Evolutionary conservation across 2,329 filamentous ascomycete genomes (phyloP), one percentile per base, ranked within the genome.

Genomic region (Stemphylium lycopersici): DNA sequence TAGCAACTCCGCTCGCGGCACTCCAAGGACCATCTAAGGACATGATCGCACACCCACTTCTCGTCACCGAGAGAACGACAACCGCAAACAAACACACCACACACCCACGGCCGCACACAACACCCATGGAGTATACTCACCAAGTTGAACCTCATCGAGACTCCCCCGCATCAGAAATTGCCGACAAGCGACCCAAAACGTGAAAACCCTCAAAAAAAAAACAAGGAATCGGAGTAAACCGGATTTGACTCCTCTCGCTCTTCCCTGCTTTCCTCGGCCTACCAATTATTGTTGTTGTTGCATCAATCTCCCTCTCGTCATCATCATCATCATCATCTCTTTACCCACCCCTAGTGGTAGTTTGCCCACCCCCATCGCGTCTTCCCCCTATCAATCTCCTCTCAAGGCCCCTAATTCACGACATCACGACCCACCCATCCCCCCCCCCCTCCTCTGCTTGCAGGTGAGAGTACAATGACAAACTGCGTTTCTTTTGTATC

Each of bases 401-500:
- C 37, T 39, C 37, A 18, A 22, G 13, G 12, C 52, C 46, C 48
- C 50, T 60, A 50, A 42, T 55, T 55, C 52, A 52, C 58, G 46
- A 44, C 41, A 47, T 48, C 37, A 48, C 45, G 51, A 46, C 59
- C 59, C 56, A 57, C 16, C 31, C 8, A n/a, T 12, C 12, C 11
- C 22, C 16, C 10, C 10, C 10, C 32, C 51, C 59, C 61, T 62
- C 62, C 58, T 65, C 59, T 60, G 65, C 65, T 59, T 61, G 63
- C 63, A 40, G 59, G 66, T 67, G 22, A 39, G 68, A 71, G 68
- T 71, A 71, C 70, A 68, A 64, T 66, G 57, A 65, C 55, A 71
- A 69, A 68, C 68, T 67, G 67, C 44, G 67, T 71, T 72, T 72
- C 68, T 55, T 71, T 68, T 71, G 67, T 69, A 65, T 33, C 56